Base-by-base conservation (phyloP, 2,329 filamentous ascomycete species). In the Trichophyton verrucosum region DNA sequence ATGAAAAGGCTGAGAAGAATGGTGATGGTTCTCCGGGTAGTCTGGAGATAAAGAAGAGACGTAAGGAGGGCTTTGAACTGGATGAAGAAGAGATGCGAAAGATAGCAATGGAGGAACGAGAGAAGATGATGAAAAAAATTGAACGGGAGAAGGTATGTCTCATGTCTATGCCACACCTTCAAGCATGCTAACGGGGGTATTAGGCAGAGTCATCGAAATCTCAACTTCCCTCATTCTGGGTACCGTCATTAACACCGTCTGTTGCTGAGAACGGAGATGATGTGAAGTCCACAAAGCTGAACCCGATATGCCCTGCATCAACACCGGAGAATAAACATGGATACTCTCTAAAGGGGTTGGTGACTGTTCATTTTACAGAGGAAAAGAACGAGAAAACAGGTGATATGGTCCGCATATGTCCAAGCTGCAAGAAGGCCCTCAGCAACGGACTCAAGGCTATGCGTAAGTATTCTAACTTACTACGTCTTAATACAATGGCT, bases 211-310 rank as follows among this genome's bases (percentile, higher is more conserved):
- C 84, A 2, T 78, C 81, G 7, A 88, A 87, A 73, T 81, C 83
- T 0, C 81, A 81, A 15, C 76, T 96, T 0, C 89, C 90, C 0
- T 95, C 90, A 0, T 97, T 97, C 75, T 97, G 92, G 94, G 87
- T 92, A 11, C 92, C 91, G 0, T 89, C 87, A 0, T 82, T 92
- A 61, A 95, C 88, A 0, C 90, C 90, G 0, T 79, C 80, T 0
- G 57, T 59, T 13, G 81, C 80, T 42, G 82, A 82, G 55, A 76
- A 80, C 59, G 76, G 85, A 59, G 74, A 81, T 5, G 75, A 82
- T 44, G 74, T 74, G n/a, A 86, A 84, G 70, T 81, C 83, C 59
- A 71, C 76, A 58, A 95, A 94, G 69, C 75, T 81, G 27, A 78
- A 80, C 3, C 89, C 91, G 0, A 78, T 87, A 1, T 97, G 91